Evolutionary conservation across 352 stramenopile genomes (phyloP).

Genomic region (Phytophthora tentaculata): DNA sequence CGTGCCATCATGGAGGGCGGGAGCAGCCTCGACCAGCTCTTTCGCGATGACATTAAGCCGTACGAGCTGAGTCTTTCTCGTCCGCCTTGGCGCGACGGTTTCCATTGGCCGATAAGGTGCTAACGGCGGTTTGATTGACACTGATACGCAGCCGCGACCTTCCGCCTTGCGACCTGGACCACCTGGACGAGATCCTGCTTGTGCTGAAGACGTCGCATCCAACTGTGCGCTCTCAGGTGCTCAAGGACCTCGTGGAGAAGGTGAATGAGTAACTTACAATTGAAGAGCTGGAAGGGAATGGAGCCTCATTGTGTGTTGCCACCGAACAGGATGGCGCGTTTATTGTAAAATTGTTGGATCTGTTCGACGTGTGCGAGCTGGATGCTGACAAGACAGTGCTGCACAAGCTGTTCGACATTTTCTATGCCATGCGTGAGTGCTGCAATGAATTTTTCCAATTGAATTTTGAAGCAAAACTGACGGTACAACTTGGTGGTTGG

Average conservation of each 20-base stretch:
- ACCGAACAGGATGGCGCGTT: slow-evolving; percentile 64
- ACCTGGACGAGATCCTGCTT: slow-evolving; percentile 67
- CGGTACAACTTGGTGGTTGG: not conserved
- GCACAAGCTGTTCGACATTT: slow-evolving; percentile 78
- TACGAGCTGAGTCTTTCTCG: slow-evolving; percentile 30
- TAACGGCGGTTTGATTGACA: slow-evolving; percentile 22
- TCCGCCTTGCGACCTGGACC: slow-evolving; percentile 68
- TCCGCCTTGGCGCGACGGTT: slow-evolving; percentile 10
- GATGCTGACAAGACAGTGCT: slow-evolving; percentile 64
- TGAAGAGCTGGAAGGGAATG: not conserved
- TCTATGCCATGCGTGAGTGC: slow-evolving; percentile 66
- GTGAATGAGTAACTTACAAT: slow-evolving; percentile 22
- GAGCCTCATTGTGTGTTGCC: slow-evolving; percentile 4
- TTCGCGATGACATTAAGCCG: slow-evolving; percentile 62
- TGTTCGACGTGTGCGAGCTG: slow-evolving; percentile 78
- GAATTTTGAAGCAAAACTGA: slow-evolving; percentile 1
- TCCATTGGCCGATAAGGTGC: slow-evolving; percentile 13
- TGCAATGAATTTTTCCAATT: not conserved
- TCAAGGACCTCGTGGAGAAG: slow-evolving; percentile 54
- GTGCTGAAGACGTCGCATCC: slow-evolving; percentile 67
- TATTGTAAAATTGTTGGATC: slow-evolving; percentile 73
- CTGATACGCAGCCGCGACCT: slow-evolving; percentile 53
- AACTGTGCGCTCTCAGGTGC: slow-evolving; percentile 55
- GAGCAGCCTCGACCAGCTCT: slow-evolving; percentile 52
- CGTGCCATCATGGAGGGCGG: slow-evolving; percentile 40